Percentiles rank a stretch among this genome's conserved stretches.
Conservation (phyloP, 768 basidiomycete genomes). For the Lactarius deliciosus region DNA sequence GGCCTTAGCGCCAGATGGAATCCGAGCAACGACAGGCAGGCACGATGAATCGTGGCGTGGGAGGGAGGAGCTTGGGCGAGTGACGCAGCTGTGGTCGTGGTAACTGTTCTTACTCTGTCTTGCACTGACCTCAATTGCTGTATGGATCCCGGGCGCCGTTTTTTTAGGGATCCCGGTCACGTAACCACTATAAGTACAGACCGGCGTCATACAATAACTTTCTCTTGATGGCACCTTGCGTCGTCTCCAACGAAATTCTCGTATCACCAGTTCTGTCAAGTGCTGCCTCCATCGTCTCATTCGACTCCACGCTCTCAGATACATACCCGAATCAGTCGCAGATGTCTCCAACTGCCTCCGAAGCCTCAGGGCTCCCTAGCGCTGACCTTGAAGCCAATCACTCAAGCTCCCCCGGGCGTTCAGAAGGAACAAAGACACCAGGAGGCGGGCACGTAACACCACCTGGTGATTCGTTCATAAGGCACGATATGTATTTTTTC, state of each 20-base stretch:
- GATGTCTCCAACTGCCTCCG: background rate
- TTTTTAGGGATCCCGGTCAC: no score
- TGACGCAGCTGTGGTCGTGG: no score
- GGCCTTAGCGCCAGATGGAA: background rate
- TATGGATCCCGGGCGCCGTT: no score
- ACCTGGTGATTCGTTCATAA: background rate
- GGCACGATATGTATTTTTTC: conserved; percentile 23
- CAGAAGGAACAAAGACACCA: background rate
- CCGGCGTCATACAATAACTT: no score
- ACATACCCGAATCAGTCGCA: background rate
- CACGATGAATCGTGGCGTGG: no score
- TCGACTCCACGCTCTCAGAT: conserved; percentile 1
- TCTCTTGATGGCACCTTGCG: conserved; percentile 3
- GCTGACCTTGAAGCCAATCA: background rate
- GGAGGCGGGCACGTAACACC: background rate
- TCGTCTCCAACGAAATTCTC: background rate
- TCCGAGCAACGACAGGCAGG: no score
- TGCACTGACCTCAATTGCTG: no score
- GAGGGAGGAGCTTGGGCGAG: no score
- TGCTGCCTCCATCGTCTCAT: conserved; percentile 8
- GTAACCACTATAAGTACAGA: no score
- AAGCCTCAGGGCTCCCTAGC: background rate
- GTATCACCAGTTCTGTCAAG: conserved; percentile 1
- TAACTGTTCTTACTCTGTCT: no score
- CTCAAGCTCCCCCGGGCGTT: background rate